Percentiles rank a stretch among this genome's conserved stretches.
Conservation (phyloP, 306 rosid genomes). For the Quercus bicolor region DNA sequence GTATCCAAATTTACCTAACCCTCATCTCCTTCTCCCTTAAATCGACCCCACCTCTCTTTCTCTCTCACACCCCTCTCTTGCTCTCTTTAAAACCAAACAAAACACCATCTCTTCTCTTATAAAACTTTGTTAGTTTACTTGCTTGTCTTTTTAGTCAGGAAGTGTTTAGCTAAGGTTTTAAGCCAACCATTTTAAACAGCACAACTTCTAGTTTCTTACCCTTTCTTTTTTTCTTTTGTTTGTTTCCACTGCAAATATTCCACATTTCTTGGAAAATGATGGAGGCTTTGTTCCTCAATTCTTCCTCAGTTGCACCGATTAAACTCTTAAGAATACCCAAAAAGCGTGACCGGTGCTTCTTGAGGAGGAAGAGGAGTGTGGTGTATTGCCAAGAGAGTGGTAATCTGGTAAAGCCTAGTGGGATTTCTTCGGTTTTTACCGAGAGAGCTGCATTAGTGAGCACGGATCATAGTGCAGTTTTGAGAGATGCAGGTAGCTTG, state of each 20-base stretch:
- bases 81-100: conserved; percentile 47
- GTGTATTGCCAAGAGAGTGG: conserved; percentile 58
- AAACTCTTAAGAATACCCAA: conserved; percentile 25
- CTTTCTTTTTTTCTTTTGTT: conserved; percentile 9
- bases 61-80: conserved; percentile 12
- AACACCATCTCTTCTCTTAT: conserved; percentile 34
- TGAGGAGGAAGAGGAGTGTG: conserved; percentile 39
- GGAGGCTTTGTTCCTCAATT: conserved; percentile 59
- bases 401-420: conserved; percentile 43
- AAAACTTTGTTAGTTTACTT: conserved; percentile 57
- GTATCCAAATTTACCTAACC: conserved; percentile 48
- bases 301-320: conserved; percentile 34
- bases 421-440: conserved; percentile 44
- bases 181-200: conserved; percentile 44
- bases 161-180: conserved; percentile 45
- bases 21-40: conserved; percentile 62
- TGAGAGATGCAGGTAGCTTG: conserved; percentile 67
- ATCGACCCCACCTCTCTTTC: conserved; percentile 42
- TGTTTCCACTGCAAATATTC: conserved; percentile 7
- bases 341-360: conserved; percentile 25
- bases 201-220: conserved; percentile 19
- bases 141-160: conserved; percentile 35
- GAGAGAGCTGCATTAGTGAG: conserved; percentile 36
- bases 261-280: conserved; percentile 31
- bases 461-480: conserved; percentile 40